Percentiles rank a stretch among this genome's conserved stretches.
These are phyloP conservation scores for Xylaria sp. DNA, from an alignment of 2,329 filamentous ascomycete genomes.

Conservation along the genomic window DNA sequence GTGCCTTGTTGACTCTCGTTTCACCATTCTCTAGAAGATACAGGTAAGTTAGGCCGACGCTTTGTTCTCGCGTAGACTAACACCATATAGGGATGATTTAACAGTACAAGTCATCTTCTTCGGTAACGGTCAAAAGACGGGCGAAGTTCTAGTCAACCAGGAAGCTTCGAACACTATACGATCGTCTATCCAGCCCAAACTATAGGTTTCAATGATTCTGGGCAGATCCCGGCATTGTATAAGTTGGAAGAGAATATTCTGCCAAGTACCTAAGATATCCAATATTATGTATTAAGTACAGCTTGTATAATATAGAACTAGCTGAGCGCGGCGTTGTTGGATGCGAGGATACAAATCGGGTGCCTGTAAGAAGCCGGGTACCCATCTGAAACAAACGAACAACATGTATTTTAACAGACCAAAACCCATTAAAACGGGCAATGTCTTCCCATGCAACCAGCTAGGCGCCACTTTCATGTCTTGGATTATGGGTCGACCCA, in stretches of 20 bases:
- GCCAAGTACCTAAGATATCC: conserved; percentile 12
- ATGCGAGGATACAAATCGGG: neutral
- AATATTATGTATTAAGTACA: conserved; percentile 26
- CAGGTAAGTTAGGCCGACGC: conserved; percentile 65
- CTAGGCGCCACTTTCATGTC: neutral
- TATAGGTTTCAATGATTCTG: conserved; percentile 37
- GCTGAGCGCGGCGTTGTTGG: conserved; percentile 37
- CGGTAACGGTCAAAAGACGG: conserved; percentile 79
- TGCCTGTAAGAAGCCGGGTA: neutral
- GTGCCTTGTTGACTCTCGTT: conserved; percentile 88
- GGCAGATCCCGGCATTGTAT: neutral
- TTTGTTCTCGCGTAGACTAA: conserved; percentile 31
- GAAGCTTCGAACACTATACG: conserved; percentile 77
- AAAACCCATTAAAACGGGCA: neutral
- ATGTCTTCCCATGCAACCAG: neutral
- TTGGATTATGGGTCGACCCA: neutral
- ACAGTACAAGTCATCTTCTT: conserved; percentile 99
- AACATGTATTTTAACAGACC: neutral
- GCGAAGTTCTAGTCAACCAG: conserved; percentile 83
- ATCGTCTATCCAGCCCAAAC: conserved; percentile 49
- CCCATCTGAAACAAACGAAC: neutral
- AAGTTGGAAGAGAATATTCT: neutral
- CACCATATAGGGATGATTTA: conserved; percentile 80
- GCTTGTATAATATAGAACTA: conserved; percentile 34
- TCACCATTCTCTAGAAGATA: conserved; percentile 92